A percentile compares a stretch with the other conserved stretches of the same genome.
Conservation (phyloP, 345 rosid genomes). For the Citrus medica region DNA sequence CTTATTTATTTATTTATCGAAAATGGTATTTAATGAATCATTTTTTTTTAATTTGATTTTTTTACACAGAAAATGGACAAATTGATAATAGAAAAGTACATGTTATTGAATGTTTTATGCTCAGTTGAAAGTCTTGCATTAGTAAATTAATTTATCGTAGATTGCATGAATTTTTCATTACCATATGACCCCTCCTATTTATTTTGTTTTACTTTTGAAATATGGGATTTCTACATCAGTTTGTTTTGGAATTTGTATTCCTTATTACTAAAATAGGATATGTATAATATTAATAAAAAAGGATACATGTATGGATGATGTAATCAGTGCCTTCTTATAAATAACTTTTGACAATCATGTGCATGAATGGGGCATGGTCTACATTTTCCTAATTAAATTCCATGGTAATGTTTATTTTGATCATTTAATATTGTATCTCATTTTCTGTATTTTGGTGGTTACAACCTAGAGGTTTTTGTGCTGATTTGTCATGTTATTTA, state of each 20-base stretch:
- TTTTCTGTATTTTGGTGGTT: not conserved
- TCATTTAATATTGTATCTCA: not conserved
- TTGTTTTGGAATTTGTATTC: not conserved
- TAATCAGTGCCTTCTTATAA: not conserved
- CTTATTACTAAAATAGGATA: not conserved
- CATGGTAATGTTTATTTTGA: not conserved
- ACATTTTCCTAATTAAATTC: not conserved
- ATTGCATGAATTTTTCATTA: not conserved
- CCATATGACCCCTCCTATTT: not conserved
- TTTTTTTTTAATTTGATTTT: not conserved
- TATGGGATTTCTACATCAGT: not conserved
- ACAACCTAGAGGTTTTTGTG: not conserved
- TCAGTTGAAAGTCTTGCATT: not conserved
- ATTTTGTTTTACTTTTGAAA: too few species aligned
- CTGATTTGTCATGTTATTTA: not conserved
- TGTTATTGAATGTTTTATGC: not conserved
- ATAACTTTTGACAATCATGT: not conserved
- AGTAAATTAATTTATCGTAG: not conserved
- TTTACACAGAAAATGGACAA: not conserved
- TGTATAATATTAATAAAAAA: not conserved
- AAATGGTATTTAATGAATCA: not conserved
- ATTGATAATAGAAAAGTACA: not conserved
- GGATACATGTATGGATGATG: not conserved
- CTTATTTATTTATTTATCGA: not conserved
- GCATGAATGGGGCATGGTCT: not conserved